Conservation (phyloP, 108 stramenopile genomes). For the Mediolabrus comicus region DNA sequence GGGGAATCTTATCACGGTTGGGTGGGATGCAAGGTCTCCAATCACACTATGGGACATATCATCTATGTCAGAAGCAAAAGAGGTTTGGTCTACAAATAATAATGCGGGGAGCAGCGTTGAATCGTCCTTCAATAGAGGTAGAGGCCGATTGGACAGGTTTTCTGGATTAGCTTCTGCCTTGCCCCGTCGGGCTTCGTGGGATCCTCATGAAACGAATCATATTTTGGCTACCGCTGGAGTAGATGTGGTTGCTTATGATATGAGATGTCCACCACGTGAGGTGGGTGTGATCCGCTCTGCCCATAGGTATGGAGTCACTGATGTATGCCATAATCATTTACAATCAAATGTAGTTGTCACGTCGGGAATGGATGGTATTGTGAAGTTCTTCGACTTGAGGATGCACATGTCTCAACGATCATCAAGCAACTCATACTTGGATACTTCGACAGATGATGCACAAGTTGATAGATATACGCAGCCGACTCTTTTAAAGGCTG, state of each 20-base stretch:
- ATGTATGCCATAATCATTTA: conserved; percentile 95
- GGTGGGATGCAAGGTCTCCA: conserved; percentile 41
- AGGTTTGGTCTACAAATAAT: conserved; percentile 19
- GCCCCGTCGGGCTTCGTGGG: conserved; percentile 75
- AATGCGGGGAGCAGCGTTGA: background rate
- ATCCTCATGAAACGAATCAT: conserved; percentile 65
- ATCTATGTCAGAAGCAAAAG: conserved; percentile 22
- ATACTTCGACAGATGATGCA: background rate
- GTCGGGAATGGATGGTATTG: conserved; percentile 84
- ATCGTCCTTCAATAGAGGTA: background rate
- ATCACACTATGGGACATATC: conserved; percentile 46
- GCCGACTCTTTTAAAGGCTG: conserved; percentile 47
- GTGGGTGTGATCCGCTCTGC: conserved; percentile 39
- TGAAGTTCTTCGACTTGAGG: conserved; percentile 97
- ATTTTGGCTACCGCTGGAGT: conserved; percentile 48
- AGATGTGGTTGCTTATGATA: conserved; percentile 57
- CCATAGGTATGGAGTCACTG: conserved; percentile 73
- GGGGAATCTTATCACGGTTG: conserved; percentile 41
- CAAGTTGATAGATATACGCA: background rate
- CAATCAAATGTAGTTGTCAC: conserved; percentile 88
- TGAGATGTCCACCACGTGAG: conserved; percentile 48
- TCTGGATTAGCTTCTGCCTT: conserved; percentile 23
- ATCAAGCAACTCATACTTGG: background rate
- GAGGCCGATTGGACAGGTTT: conserved; percentile 12
- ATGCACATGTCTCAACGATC: conserved; percentile 10